These are phyloP conservation scores for Cladosporium colombiae DNA, from an alignment of 2,329 filamentous ascomycete genomes.

Conservation along the genomic window DNA sequence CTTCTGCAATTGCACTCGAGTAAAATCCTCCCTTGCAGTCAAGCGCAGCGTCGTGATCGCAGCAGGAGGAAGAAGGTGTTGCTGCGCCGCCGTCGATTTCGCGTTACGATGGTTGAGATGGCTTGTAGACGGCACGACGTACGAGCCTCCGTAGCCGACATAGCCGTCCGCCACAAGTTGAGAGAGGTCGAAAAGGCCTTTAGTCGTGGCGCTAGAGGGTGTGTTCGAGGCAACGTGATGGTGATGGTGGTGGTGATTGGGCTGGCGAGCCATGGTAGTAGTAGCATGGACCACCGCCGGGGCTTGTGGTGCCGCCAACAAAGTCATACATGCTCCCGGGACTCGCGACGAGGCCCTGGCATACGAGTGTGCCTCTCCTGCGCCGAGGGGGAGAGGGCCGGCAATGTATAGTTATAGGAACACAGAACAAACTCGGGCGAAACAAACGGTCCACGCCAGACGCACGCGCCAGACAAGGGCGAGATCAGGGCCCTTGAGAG, in stretches of 20 bases:
- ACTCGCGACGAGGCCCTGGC: slow-evolving; percentile 3
- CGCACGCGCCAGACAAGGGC: slow-evolving; percentile 8
- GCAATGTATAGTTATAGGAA: neutral
- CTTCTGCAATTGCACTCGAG: slow-evolving; percentile 34
- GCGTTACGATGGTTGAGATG: neutral
- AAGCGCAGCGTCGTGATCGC: slow-evolving; percentile 9
- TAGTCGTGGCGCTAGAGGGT: slow-evolving; percentile 6
- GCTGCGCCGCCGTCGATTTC: slow-evolving; percentile 4
- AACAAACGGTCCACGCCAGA: neutral
- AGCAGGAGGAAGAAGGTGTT: slow-evolving; percentile 7
- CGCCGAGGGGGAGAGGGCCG: neutral
- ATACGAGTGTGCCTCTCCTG: neutral
- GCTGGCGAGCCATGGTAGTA: slow-evolving; percentile 18
- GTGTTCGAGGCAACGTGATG: slow-evolving; percentile 12
- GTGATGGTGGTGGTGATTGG: slow-evolving; percentile 21
- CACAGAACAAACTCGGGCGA: neutral
- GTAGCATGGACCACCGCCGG: slow-evolving; percentile 14
- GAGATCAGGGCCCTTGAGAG: slow-evolving; percentile 1
- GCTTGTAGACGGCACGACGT: neutral
- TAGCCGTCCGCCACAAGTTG: slow-evolving; percentile 4
- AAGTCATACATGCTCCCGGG: slow-evolving; percentile 17
- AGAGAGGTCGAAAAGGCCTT: slow-evolving; percentile 14
- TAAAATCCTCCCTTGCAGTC: slow-evolving; percentile 28
- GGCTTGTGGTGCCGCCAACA: slow-evolving; percentile 10
- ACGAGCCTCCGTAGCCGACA: slow-evolving; percentile 14